Percentiles rank a stretch among this genome's conserved stretches.
Conservation (phyloP, 2,329 filamentous ascomycete genomes). For the Aspergillus versicolor region DNA sequence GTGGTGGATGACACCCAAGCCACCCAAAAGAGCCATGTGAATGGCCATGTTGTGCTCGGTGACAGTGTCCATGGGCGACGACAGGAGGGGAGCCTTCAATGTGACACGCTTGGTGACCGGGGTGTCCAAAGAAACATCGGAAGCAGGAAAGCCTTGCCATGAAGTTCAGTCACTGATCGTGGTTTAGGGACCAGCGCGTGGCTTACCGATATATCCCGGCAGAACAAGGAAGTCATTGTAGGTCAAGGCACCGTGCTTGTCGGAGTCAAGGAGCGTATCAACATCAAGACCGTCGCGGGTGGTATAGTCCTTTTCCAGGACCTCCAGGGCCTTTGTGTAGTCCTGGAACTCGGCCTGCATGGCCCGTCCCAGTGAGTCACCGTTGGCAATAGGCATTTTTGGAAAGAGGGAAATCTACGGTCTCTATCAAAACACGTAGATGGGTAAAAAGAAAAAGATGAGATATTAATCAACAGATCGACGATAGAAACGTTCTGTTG, state of each 20-base stretch:
- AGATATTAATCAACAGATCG: slow-evolving; percentile 44
- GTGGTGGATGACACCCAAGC: slow-evolving; percentile 87
- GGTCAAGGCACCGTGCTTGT: slow-evolving; percentile 87
- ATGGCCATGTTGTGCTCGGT: slow-evolving; percentile 99
- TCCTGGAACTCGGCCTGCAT: slow-evolving; percentile 64
- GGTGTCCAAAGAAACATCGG: slow-evolving; percentile 82
- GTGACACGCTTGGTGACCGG: slow-evolving; percentile 93
- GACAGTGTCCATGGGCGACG: slow-evolving; percentile 99
- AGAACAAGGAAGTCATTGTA: slow-evolving; percentile 99
- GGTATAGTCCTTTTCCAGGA: slow-evolving; percentile 68
- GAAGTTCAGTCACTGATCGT: slow-evolving; percentile 22
- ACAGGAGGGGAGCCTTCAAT: slow-evolving; percentile 94
- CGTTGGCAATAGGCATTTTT: slow-evolving; percentile 73
- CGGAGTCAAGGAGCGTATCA: slow-evolving; percentile 83
- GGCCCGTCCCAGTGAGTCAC: slow-evolving; percentile 53
- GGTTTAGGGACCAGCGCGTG: slow-evolving; percentile 9
- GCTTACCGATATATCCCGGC: slow-evolving; percentile 86
- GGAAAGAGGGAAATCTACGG: slow-evolving; percentile 31
- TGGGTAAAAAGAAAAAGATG: slow-evolving; percentile 17
- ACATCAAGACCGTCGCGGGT: slow-evolving; percentile 81
- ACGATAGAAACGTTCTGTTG: slow-evolving; percentile 50
- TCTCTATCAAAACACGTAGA: slow-evolving; percentile 25
- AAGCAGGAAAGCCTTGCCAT: slow-evolving; percentile 76
- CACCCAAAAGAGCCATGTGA: slow-evolving; percentile 65
- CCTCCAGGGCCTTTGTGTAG: slow-evolving; percentile 71